Conservation (phyloP, 108 stramenopile species). For the Skeletonema tropicum region DNA sequence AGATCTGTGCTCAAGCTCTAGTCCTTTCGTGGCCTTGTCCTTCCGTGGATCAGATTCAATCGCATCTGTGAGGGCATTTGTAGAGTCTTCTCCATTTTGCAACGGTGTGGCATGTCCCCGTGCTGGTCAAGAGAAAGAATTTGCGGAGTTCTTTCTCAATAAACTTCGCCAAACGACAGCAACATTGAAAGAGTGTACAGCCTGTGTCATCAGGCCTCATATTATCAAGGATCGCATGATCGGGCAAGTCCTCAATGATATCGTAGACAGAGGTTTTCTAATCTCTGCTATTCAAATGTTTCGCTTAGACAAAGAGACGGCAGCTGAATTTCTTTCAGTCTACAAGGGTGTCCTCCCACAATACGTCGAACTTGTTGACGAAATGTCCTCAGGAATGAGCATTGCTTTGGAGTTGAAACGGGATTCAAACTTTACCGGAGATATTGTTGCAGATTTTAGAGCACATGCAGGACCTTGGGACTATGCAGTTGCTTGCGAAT, state of each 20-base stretch:
- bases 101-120: constrained; percentile 14
- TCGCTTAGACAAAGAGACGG: constrained; percentile 52
- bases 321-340: constrained; percentile 74
- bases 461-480: constrained; percentile 77
- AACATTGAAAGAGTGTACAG: constrained; percentile 73
- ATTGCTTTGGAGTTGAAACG: constrained; percentile 57
- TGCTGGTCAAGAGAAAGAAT: constrained; percentile 14
- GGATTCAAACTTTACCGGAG: constrained; percentile 34
- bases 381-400: constrained; percentile 60
- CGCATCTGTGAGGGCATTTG: constrained; percentile 7
- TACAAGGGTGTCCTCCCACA: constrained; percentile 63
- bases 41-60: constrained; percentile 37
- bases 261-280: constrained; percentile 58
- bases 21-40: constrained; percentile 29
- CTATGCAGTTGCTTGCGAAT: constrained; percentile 72
- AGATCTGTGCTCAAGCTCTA: constrained; percentile 19
- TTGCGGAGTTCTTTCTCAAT: constrained; percentile 22
- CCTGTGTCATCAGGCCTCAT: constrained; percentile 79
- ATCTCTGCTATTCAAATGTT: constrained; percentile 62
- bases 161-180: constrained; percentile 45
- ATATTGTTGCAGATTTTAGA: constrained; percentile 65
- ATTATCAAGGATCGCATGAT: constrained; percentile 55
- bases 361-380: constrained; percentile 61
- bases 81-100: constrained; percentile 31
- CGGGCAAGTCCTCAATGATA: constrained; percentile 57